These are phyloP conservation scores for Paramyrothecium sp. DNA, from an alignment of 2,329 filamentous ascomycete genomes.

Conservation along the genomic window DNA sequence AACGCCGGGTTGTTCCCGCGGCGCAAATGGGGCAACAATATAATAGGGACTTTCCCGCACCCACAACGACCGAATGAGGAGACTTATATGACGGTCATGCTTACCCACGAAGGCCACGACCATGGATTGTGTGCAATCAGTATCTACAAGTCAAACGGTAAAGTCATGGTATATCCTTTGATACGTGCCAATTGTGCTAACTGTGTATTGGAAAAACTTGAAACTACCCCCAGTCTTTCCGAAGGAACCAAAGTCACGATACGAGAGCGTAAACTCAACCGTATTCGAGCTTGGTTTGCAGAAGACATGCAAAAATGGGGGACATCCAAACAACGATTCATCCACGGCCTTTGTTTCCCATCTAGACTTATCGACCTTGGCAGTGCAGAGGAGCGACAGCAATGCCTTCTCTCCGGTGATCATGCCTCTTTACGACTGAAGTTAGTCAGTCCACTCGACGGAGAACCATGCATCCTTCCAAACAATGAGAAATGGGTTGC, in stretches of 20 bases:
- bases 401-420: not conserved
- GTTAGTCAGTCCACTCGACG: not conserved
- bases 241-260: not conserved
- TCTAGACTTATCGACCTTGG: not conserved
- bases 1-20: not conserved
- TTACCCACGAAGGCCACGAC: not conserved
- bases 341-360: not conserved
- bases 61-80: not conserved
- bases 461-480: not conserved
- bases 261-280: not conserved
- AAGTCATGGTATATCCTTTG: not conserved
- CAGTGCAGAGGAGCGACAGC: not conserved
- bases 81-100: not conserved
- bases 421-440: not conserved
- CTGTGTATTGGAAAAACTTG: not conserved
- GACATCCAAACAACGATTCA: not conserved
- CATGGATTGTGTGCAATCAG: not conserved
- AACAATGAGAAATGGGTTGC: not conserved
- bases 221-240: not conserved
- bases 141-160: not conserved
- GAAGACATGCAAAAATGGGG: not conserved
- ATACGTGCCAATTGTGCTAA: not conserved
- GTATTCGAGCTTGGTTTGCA: not conserved
- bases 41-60: not conserved
- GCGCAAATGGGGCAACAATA: not conserved